Evolutionary conservation across 441 rosid species (phyloP).

Genomic region (Populus hybrid): DNA sequence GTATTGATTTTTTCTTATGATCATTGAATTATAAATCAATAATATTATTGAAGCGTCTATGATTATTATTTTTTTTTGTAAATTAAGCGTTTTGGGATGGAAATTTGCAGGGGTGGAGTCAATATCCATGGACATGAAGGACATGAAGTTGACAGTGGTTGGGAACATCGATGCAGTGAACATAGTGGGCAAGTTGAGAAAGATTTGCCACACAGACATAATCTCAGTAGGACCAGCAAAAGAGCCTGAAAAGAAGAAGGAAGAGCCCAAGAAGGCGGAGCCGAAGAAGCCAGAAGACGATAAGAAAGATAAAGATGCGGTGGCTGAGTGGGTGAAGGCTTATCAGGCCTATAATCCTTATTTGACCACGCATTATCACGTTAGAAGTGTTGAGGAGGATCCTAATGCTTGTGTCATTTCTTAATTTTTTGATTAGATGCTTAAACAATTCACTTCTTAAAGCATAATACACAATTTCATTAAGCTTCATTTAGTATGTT

Average conservation of each 20-base stretch:
- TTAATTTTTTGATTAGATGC: too few species aligned
- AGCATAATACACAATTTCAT: not conserved
- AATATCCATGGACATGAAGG: slow-evolving; percentile 33
- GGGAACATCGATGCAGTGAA: slow-evolving; percentile 40
- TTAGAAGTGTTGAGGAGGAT: too few species aligned
- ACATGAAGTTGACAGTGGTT: slow-evolving; percentile 41
- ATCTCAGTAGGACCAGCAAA: slow-evolving; percentile 48
- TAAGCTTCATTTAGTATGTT: not conserved
- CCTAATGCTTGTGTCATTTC: not conserved
- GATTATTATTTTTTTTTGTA: not conserved
- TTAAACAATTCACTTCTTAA: not conserved
- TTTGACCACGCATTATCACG: not conserved
- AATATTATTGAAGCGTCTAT: too few species aligned
- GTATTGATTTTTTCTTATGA: slow-evolving; percentile 1
- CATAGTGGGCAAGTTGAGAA: slow-evolving; percentile 42
- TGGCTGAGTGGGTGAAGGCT: not conserved
- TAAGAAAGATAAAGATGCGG: not conserved
- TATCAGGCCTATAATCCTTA: not conserved
- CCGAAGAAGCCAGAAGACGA: slow-evolving; percentile 14
- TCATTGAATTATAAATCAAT: not conserved
- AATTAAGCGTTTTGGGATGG: not conserved
- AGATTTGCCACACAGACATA: slow-evolving; percentile 29
- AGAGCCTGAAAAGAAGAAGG: slow-evolving; percentile 17
- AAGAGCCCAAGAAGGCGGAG: slow-evolving; percentile 37
- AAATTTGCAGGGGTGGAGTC: slow-evolving; percentile 9